Conservation (phyloP, 1,284 basidiomycete genomes). For the Pascua guehoae region DNA sequence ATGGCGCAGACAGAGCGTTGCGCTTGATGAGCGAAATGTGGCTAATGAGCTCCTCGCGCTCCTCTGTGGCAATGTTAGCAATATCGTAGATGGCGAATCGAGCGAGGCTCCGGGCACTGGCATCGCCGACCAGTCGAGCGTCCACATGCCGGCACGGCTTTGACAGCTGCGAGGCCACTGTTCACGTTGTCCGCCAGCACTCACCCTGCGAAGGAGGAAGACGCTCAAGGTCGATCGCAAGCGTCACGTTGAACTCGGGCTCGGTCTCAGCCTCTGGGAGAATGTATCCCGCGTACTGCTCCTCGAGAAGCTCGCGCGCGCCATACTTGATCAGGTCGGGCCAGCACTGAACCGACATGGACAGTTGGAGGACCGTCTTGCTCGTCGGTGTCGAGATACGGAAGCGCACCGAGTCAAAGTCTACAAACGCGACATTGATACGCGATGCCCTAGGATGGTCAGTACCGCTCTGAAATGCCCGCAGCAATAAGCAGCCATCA, state of each 20-base stretch:
- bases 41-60: conserved; percentile 71
- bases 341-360: conserved; percentile 98
- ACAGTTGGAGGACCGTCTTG: conserved; percentile 73
- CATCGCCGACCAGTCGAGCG: neutral
- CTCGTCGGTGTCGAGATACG: conserved; percentile 82
- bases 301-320: conserved; percentile 71
- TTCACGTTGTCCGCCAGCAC: conserved; percentile 40
- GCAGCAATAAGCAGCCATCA: neutral
- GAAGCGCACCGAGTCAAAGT: conserved; percentile 96
- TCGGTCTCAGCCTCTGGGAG: conserved; percentile 55
- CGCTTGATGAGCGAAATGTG: conserved; percentile 86
- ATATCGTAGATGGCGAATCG: no score
- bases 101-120: no score
- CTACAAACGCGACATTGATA: conserved; percentile 92
- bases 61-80: conserved; percentile 55
- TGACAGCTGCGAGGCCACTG: no score
- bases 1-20: conserved; percentile 91
- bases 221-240: conserved; percentile 82
- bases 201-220: conserved; percentile 73
- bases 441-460: conserved; percentile 66
- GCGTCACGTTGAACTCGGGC: conserved; percentile 82
- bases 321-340: conserved; percentile 85
- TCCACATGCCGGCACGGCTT: neutral
- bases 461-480: neutral
- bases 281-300: conserved; percentile 75